A percentile compares a stretch with the other conserved stretches of the same genome.
These are phyloP conservation scores for Santalum album DNA, from an alignment of 164 flowering plant genomes.

Conservation along the genomic window DNA sequence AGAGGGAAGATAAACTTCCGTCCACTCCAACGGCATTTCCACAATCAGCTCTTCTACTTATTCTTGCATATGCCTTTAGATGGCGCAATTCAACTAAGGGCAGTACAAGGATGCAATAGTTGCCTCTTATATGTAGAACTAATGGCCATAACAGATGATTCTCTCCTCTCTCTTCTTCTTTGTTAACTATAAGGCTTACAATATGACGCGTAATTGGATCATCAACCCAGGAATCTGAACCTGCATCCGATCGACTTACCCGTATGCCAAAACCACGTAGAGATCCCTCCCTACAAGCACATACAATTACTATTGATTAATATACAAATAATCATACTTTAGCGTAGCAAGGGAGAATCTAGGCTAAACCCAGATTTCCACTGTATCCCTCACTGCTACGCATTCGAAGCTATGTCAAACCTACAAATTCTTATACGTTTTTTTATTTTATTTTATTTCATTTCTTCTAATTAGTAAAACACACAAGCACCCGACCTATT, in stretches of 20 bases:
- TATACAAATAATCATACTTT: not conserved
- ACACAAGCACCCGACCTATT: too few species aligned
- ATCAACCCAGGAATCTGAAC: constrained; percentile 98
- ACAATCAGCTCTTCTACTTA: constrained; percentile 70
- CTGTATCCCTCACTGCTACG: too few species aligned
- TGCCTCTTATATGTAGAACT: constrained; percentile 64
- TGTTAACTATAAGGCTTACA: constrained; percentile 51
- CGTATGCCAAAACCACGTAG: constrained; percentile 79
- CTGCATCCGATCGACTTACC: constrained; percentile 54
- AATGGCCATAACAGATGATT: constrained; percentile 66
- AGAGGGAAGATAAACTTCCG: constrained; percentile 66
- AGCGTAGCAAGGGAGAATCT: not conserved
- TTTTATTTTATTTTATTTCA: too few species aligned
- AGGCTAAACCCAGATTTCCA: not conserved
- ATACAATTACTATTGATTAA: not conserved
- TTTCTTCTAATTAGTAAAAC: too few species aligned
- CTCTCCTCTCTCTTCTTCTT: constrained; percentile 44
- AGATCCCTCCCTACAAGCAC: constrained; percentile 70
- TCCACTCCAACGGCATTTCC: constrained; percentile 69
- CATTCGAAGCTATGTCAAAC: too few species aligned
- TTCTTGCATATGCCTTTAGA: constrained; percentile 43
- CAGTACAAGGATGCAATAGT: constrained; percentile 60
- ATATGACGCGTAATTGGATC: constrained; percentile 93
- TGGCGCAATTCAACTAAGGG: constrained; percentile 86
- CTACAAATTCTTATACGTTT: too few species aligned